Evolutionary conservation across 129 eudicot species (phyloP).

Genomic region (Tanacetum coccineum): DNA sequence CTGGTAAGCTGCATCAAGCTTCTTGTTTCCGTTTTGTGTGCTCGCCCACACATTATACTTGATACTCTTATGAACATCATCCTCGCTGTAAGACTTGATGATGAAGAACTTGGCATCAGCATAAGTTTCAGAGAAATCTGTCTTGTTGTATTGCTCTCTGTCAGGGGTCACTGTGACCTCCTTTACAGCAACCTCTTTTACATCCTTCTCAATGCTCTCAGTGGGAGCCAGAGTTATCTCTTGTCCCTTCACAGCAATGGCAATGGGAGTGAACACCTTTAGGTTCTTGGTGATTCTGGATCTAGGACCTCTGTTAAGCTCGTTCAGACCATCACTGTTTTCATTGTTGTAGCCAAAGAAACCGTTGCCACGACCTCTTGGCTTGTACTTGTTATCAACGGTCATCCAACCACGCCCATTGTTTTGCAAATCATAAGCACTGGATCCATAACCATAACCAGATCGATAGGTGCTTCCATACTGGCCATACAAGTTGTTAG

Average conservation of each 20-base stretch:
- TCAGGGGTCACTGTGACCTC: constrained; percentile 31
- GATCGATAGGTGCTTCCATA: constrained; percentile 45
- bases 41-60: constrained; percentile 84
- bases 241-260: constrained; percentile 63
- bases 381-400: constrained; percentile 58
- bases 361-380: constrained; percentile 58
- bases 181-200: constrained; percentile 22
- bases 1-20: constrained; percentile 72
- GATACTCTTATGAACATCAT: constrained; percentile 86
- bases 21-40: constrained; percentile 83
- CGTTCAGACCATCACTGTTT: constrained; percentile 62
- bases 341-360: constrained; percentile 46
- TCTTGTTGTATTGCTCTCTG: constrained; percentile 57
- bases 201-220: constrained; percentile 24
- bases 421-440: constrained; percentile 37
- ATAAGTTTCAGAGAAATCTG: constrained; percentile 55
- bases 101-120: constrained; percentile 61
- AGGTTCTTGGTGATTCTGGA: constrained; percentile 44
- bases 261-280: constrained; percentile 37
- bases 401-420: constrained; percentile 53
- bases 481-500: constrained; percentile 39
- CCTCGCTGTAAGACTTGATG: constrained; percentile 81
- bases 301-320: constrained; percentile 68
- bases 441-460: constrained; percentile 54
- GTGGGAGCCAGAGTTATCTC: constrained; percentile 26